Evolutionary conservation across 2,329 filamentous ascomycete species (phyloP).

Genomic region (Onygena corvina): DNA sequence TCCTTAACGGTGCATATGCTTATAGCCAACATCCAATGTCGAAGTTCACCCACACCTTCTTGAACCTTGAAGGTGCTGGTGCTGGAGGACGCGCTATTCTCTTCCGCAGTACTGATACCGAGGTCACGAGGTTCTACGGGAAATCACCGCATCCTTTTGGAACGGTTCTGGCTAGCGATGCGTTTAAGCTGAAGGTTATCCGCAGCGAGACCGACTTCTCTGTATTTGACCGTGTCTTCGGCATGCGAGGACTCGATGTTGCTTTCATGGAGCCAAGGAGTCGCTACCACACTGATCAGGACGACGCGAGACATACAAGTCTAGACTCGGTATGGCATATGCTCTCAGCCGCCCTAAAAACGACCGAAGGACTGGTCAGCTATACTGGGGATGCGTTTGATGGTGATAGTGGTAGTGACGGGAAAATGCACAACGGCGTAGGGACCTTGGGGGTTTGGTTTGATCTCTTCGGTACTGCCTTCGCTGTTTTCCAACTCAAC

Average conservation of each 20-base stretch:
- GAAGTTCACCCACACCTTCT: constrained; percentile 69
- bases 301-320: constrained; percentile 65
- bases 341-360: constrained; percentile 70
- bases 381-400: constrained; percentile 57
- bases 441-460: constrained; percentile 77
- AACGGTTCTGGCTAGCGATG: constrained; percentile 68
- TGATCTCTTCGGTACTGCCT: constrained; percentile 69
- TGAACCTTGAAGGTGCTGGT: constrained; percentile 91
- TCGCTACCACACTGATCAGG: constrained; percentile 82
- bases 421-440: constrained; percentile 53
- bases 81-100: constrained; percentile 78
- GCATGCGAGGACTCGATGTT: constrained; percentile 78
- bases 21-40: constrained; percentile 75
- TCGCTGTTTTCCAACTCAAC: constrained; percentile 66
- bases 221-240: constrained; percentile 64
- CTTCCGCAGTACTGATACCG: constrained; percentile 76
- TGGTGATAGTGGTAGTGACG: constrained; percentile 44
- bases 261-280: constrained; percentile 81
- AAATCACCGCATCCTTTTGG: constrained; percentile 66
- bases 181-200: constrained; percentile 67
- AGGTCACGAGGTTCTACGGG: constrained; percentile 70
- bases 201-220: constrained; percentile 82
- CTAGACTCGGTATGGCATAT: constrained; percentile 74
- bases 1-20: constrained; percentile 70
- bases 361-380: constrained; percentile 57